These are phyloP conservation scores for Hondaea fermentalgiana DNA, from an alignment of 108 stramenopile species.

Conservation along the genomic window DNA sequence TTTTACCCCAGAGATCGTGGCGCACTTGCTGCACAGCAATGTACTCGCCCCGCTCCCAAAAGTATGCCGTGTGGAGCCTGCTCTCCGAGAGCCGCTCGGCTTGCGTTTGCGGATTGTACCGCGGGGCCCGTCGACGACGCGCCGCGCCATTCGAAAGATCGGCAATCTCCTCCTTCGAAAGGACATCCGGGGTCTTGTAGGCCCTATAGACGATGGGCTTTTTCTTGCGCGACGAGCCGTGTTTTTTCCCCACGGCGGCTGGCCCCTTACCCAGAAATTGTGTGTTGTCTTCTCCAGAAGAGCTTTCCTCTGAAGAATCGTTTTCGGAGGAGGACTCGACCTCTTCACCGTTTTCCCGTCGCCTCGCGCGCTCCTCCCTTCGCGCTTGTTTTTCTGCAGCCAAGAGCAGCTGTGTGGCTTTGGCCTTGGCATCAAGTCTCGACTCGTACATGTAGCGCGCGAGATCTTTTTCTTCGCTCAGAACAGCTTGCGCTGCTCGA, in stretches of 20 bases:
- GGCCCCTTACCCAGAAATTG: neutral
- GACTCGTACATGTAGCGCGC: neutral
- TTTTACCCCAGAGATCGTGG: neutral
- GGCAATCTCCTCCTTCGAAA: neutral
- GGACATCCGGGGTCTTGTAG: neutral
- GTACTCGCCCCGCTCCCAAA: slow-evolving; percentile 1
- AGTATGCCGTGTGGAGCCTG: neutral
- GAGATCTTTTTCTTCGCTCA: neutral
- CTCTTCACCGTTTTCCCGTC: neutral
- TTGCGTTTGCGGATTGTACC: neutral
- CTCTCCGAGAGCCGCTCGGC: neutral
- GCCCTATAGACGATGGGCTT: no score
- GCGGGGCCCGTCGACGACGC: neutral
- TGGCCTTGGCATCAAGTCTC: neutral
- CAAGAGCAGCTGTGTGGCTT: neutral
- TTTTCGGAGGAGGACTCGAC: neutral
- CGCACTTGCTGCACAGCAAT: neutral
- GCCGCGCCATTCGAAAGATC: neutral
- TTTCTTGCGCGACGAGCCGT: no score
- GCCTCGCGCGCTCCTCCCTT: neutral
- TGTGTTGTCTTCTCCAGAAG: neutral
- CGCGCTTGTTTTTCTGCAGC: neutral
- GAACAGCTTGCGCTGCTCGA: neutral
- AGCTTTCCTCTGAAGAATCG: neutral
- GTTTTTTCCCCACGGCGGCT: no score